phyloP scores from a whole-genome alignment of 2,329 filamentous ascomycete genomes.

The Septoria petroselini region DNA sequence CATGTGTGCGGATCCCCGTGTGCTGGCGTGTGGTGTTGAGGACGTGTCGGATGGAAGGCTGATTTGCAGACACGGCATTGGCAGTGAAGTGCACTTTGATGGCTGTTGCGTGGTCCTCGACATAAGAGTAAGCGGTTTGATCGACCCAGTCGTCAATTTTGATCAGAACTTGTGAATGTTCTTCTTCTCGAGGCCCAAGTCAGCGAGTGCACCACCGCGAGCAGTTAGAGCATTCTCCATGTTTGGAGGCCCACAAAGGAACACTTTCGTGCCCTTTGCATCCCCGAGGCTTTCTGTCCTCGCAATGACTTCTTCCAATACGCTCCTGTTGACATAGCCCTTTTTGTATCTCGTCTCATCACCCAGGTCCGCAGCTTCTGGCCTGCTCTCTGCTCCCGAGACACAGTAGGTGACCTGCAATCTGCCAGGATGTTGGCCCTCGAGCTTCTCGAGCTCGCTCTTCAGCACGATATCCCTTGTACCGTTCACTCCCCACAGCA shows the following conservation, averaged over 20 bases:
- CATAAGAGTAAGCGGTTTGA: too few species aligned
- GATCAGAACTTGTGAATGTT: conserved; percentile 59
- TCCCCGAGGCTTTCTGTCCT: conserved; percentile 34
- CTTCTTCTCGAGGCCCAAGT: conserved; percentile 56
- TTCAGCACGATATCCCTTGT: conserved; percentile 60
- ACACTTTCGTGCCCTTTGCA: conserved; percentile 55
- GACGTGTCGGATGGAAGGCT: too few species aligned
- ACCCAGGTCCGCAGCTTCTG: conserved; percentile 22
- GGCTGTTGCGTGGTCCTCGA: too few species aligned
- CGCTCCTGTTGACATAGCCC: conserved; percentile 57
- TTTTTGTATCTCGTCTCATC: conserved; percentile 47
- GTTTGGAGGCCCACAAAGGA: conserved; percentile 65
- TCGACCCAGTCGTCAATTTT: too few species aligned
- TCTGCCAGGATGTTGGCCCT: conserved; percentile 51
- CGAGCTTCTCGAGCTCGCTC: conserved; percentile 54
- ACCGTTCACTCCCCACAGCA: conserved; percentile 65
- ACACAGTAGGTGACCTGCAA: conserved; percentile 60
- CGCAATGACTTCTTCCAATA: conserved; percentile 53
- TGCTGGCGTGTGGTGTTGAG: too few species aligned
- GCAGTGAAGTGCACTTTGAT: too few species aligned
- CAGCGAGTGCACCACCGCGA: conserved; percentile 52
- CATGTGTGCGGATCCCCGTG: too few species aligned
- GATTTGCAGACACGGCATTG: too few species aligned
- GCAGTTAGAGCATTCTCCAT: conserved; percentile 62
- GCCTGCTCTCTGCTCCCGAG: conserved; percentile 42